Conservation (phyloP, 805 yeast genomes). For the Suhomyces pyralidae region DNA sequence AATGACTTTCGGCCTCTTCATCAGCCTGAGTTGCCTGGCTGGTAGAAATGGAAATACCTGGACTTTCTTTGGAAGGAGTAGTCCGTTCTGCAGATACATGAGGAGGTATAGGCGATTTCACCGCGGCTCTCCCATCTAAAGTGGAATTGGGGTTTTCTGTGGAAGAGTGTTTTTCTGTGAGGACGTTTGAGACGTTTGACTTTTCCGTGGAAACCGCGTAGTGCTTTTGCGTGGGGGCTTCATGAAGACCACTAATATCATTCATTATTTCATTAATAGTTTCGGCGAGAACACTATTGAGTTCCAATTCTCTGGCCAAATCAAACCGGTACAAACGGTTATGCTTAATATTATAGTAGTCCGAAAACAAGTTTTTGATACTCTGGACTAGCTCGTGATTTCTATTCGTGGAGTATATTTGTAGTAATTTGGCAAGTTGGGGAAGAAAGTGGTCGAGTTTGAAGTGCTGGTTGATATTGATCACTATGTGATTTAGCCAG, state of each 20-base stretch:
- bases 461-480: constrained; percentile 30
- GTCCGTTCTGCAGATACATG: not conserved
- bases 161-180: not conserved
- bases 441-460: constrained; percentile 27
- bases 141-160: not conserved
- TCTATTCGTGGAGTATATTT: constrained; percentile 6
- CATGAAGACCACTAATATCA: not conserved
- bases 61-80: not conserved
- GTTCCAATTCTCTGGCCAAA: constrained; percentile 39
- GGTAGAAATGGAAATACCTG: not conserved
- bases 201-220: too few relatives aligned
- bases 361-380: constrained; percentile 19
- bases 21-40: not conserved
- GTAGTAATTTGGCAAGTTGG: constrained; percentile 18
- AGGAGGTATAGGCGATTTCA: not conserved
- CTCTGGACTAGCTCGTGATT: constrained; percentile 8
- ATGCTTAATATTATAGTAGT: constrained; percentile 27
- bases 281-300: constrained; percentile 23
- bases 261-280: constrained; percentile 7
- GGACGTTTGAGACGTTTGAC: not conserved
- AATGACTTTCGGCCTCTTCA: not conserved
- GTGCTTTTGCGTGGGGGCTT: not conserved
- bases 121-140: not conserved
- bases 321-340: constrained; percentile 45
- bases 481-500: constrained; percentile 44